phyloP scores from a whole-genome alignment of 768 basidiomycete genomes.

The Leccinum broughii region DNA sequence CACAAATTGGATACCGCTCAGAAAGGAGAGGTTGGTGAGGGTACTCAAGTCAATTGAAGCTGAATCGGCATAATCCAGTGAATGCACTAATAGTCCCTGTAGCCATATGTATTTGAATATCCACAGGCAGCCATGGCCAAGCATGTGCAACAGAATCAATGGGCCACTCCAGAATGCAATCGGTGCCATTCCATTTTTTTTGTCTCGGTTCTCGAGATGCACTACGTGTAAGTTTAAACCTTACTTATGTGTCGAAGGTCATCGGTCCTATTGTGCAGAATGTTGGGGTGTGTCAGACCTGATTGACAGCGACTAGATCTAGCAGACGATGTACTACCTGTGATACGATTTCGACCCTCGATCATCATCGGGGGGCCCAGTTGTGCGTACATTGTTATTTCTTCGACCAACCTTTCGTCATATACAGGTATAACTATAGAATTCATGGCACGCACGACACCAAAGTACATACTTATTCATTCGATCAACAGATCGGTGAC shows the following conservation, averaged over 20 bases:
- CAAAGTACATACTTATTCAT: neutral
- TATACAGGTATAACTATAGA: neutral
- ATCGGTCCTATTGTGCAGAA: neutral
- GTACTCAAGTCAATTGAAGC: slow-evolving; percentile 39
- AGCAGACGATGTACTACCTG: neutral
- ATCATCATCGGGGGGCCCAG: neutral
- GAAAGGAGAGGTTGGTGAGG: slow-evolving; percentile 66
- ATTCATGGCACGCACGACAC: neutral
- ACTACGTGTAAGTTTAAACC: too few relatives aligned
- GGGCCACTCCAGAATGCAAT: neutral
- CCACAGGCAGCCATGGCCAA: slow-evolving; percentile 23
- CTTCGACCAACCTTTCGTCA: neutral
- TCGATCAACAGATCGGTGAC: neutral
- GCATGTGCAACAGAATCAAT: neutral
- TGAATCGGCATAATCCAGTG: slow-evolving; percentile 17
- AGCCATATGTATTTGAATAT: neutral
- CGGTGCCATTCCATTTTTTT: neutral
- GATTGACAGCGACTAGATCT: neutral
- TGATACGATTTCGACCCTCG: neutral
- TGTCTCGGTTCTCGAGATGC: neutral
- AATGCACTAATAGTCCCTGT: slow-evolving; percentile 1
- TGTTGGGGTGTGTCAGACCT: neutral
- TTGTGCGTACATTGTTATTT: neutral
- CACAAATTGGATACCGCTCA: slow-evolving; percentile 84
- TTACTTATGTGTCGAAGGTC: neutral